Evolutionary conservation across 2,329 filamentous ascomycete species (phyloP).

Genomic region (Metarhizium anisopliae): DNA sequence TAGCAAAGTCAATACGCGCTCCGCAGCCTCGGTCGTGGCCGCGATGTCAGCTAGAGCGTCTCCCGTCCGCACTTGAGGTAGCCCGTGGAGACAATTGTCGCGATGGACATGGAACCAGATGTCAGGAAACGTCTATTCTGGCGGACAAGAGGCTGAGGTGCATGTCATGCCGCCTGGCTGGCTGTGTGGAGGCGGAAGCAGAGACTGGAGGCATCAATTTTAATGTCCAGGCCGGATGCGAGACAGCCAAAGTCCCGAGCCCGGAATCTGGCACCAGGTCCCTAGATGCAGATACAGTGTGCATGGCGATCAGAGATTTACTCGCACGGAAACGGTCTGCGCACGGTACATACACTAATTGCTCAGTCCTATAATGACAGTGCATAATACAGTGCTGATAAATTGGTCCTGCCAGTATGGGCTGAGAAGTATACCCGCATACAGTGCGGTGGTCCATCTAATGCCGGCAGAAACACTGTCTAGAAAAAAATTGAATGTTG

Average conservation of each 20-base stretch:
- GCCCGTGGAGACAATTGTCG: slow-evolving; percentile 16
- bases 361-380: neutral
- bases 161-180: neutral
- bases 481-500: neutral
- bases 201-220: neutral
- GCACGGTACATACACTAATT: neutral
- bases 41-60: slow-evolving; percentile 7
- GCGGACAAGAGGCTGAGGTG: neutral
- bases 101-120: slow-evolving; percentile 11
- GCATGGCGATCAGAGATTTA: neutral
- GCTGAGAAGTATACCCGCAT: neutral
- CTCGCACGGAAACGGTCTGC: neutral
- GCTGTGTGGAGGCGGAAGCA: neutral
- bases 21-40: neutral
- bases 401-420: neutral
- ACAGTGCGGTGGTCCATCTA: neutral
- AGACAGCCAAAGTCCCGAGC: neutral
- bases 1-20: neutral
- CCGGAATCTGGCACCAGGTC: neutral
- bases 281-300: neutral
- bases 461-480: neutral
- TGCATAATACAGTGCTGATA: neutral
- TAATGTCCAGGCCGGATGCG: slow-evolving; percentile 2
- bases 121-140: neutral
- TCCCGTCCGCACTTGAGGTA: slow-evolving; percentile 14